phyloP scores from a whole-genome alignment of 2,329 filamentous ascomycete genomes.

The Xylariales sp. region DNA sequence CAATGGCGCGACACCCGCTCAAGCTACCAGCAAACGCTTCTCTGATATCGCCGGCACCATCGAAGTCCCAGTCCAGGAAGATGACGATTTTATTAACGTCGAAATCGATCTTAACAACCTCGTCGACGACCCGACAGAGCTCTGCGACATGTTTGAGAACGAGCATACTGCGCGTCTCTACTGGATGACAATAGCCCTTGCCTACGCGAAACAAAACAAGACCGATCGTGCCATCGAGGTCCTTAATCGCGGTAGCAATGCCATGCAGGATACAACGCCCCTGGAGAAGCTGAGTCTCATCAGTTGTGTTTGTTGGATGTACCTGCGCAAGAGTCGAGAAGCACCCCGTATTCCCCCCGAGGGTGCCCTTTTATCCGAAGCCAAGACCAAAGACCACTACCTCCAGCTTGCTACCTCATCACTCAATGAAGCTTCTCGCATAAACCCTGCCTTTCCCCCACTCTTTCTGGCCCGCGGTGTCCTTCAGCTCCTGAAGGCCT shows the following conservation, averaged over 20 bases:
- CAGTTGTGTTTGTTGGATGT: conserved; percentile 89
- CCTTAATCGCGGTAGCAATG: conserved; percentile 78
- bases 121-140: conserved; percentile 91
- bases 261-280: conserved; percentile 75
- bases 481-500: conserved; percentile 86
- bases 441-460: conserved; percentile 92
- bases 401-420: conserved; percentile 90
- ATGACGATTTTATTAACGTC: conserved; percentile 78
- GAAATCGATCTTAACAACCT: conserved; percentile 94
- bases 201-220: conserved; percentile 96
- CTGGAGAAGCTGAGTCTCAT: conserved; percentile 89
- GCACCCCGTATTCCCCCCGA: conserved; percentile 74
- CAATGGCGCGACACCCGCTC: conserved; percentile 53
- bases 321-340: conserved; percentile 87
- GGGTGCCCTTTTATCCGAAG: conserved; percentile 73
- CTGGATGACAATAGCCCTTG: conserved; percentile 98
- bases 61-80: conserved; percentile 73
- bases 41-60: conserved; percentile 73
- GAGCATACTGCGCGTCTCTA: conserved; percentile 91
- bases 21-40: conserved; percentile 67
- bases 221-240: conserved; percentile 84
- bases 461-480: conserved; percentile 93
- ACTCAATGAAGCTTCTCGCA: conserved; percentile 93
- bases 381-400: conserved; percentile 92
- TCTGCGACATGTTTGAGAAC: conserved; percentile 94